Base-by-base conservation (phyloP, 1,284 basidiomycete genomes). In the Testicularia cyperi region DNA sequence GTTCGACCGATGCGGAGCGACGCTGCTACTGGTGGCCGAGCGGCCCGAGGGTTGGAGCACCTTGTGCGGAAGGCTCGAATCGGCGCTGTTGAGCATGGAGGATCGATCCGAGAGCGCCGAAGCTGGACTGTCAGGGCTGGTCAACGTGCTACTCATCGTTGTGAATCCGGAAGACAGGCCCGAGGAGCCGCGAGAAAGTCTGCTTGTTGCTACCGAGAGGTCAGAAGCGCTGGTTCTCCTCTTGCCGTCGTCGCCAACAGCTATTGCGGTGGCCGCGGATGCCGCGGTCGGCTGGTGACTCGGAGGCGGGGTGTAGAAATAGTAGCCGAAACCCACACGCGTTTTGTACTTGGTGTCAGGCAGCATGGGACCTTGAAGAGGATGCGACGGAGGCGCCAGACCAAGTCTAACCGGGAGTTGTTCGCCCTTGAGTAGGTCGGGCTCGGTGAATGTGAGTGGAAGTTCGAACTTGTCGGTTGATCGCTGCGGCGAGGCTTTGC, bases 271-370 rank as follows among this genome's bases (percentile, higher is more conserved):
- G 6, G 41, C 12, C n/a, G 30, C 33, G 34, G 40, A 31, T 1
- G 35, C 16, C 4, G 38, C 13, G 5, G 34, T 9, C 4, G 25
- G 16, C 5, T 28, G 24, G 12, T 26, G 26, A 16, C 25, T 27
- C 2, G 68, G 65, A 2, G 68, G 68, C 5, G 66, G 63, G 0
- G 52, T 66, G 26, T 42, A 66, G 25, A 70, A 66, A 39, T 68
- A 68, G 44, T 56, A 68, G 5, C 68, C 68, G 25, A 56, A 39
- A 3, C 48, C 55, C 3, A 53, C 49, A 15, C 42, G 40, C 2
- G 58, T 44, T 21, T 55, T 54, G 45, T 66, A 66, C 9, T 57
- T 53, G 27, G 43, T 38, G 15, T 41, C 47, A 5, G 42, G 30
- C 9, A 30, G 20, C 12, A 61, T 20, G 23, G 41, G 46, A 36